Evolutionary conservation across 2,329 filamentous ascomycete genomes (phyloP), one percentile per base, ranked within the genome.

Genomic region (Talaromyces atroroseus): DNA sequence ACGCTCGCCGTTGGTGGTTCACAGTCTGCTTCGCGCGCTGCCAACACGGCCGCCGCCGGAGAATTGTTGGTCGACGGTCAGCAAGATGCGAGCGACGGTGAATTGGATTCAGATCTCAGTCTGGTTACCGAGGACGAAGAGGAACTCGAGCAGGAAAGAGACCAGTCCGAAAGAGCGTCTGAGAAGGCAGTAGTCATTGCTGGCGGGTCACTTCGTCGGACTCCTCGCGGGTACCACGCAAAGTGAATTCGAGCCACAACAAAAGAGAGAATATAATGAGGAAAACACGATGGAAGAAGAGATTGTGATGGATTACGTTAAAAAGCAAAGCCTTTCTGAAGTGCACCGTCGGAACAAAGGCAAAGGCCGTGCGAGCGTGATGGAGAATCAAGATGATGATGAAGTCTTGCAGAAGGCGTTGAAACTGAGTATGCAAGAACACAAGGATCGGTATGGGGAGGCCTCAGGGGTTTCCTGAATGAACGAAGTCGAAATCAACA

Each of bases 231-330:
- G 38, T 12, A 18, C 4, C 29, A 16, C 23, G 3, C 34, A 26
- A 51, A 51, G 23, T 42, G 34, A 42, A 11, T 23, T 48, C 45
- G 46, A 21, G 21, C 2, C 44, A 26, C 44, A 46, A 24, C 44
- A 46, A 26, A 2, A 45, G 34, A 20, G 36, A 29, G 23, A 29
- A 6, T n/a, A n/a, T n/a, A n/a, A n/a, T n/a, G 20, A 20, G 8
- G 49, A 32, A 23, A 44, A 52, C 42, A 44, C 36, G 16, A 44
- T 36, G n/a, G 36, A 52, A 6, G 49, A 52, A 44, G 49, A 52
- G 36, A 52, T 44, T 18, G 36, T 52, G 23, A 18, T 52, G n/a
- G 49, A 52, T n/a, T 52, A 52, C 23, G 23, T 52, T 36, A 52
- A 52, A 16, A 52, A 52, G 38, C 49, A 52, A 16, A 52, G 49